Evolutionary conservation across 108 stramenopile genomes (phyloP).

Genomic region (Stephanodiscus triporus): DNA sequence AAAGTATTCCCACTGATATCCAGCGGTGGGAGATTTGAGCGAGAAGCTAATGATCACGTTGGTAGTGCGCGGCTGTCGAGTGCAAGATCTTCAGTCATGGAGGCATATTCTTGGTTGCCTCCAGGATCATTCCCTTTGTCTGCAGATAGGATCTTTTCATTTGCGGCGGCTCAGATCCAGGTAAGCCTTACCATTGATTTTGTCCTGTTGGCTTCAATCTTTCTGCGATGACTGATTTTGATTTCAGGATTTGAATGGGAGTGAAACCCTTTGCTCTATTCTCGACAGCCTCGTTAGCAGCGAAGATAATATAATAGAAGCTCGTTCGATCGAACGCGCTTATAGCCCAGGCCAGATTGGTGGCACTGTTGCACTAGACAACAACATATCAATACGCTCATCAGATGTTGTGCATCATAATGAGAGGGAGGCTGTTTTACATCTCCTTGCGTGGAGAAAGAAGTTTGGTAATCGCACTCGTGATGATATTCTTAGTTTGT

Average conservation of each 20-base stretch:
- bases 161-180: slow-evolving; percentile 76
- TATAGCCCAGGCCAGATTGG: slow-evolving; percentile 63
- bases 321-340: slow-evolving; percentile 63
- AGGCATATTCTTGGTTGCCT: slow-evolving; percentile 90
- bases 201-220: not conserved
- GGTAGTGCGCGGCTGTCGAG: slow-evolving; percentile 65
- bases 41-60: slow-evolving; percentile 40
- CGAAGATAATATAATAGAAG: slow-evolving; percentile 75
- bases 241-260: slow-evolving; percentile 45
- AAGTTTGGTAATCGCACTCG: slow-evolving; percentile 14
- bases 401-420: slow-evolving; percentile 59
- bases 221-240: not conserved
- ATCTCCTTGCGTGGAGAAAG: slow-evolving; percentile 42
- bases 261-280: slow-evolving; percentile 71
- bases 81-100: slow-evolving; percentile 79
- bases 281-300: slow-evolving; percentile 63
- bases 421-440: slow-evolving; percentile 78
- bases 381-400: slow-evolving; percentile 57
- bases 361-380: slow-evolving; percentile 61
- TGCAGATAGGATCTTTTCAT: slow-evolving; percentile 79
- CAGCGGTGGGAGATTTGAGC: slow-evolving; percentile 65
- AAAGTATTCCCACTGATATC: slow-evolving; percentile 68
- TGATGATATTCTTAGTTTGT: slow-evolving; percentile 57
- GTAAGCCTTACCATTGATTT: slow-evolving; percentile 14
- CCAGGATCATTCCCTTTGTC: slow-evolving; percentile 85